Conservation (phyloP, 2,329 filamentous ascomycete species). For the Trichophyton benhamiae region DNA sequence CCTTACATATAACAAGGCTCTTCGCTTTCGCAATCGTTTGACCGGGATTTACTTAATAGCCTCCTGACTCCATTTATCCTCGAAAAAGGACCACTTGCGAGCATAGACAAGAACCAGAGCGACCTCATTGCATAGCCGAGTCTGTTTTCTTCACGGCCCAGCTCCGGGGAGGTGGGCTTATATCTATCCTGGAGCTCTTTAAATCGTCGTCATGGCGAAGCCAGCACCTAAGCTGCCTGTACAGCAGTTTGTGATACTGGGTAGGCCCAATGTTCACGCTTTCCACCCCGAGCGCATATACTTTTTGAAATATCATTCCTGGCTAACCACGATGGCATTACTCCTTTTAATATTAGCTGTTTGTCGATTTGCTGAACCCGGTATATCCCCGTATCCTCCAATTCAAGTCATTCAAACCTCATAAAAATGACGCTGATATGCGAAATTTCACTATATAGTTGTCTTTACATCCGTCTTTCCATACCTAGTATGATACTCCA, state of each 20-base stretch:
- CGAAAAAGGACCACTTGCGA: background rate
- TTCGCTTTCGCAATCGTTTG: background rate
- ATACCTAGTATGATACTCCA: slow-evolving; percentile 31
- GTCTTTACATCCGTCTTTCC: slow-evolving; percentile 60
- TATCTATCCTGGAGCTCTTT: background rate
- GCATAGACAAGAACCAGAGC: too few species aligned
- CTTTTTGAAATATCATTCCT: slow-evolving; percentile 18
- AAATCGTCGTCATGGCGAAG: background rate
- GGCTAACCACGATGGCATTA: slow-evolving; percentile 4
- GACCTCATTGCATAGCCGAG: background rate
- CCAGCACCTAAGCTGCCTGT: slow-evolving; percentile 52
- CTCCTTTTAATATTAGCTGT: slow-evolving; percentile 43
- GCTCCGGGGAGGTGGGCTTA: background rate
- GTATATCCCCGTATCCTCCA: slow-evolving; percentile 31
- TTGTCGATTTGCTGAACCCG: slow-evolving; percentile 65
- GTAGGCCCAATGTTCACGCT: slow-evolving; percentile 35
- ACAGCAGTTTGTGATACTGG: slow-evolving; percentile 65
- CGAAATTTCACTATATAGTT: slow-evolving; percentile 18
- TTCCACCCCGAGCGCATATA: background rate
- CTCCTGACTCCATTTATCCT: background rate
- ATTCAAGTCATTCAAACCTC: slow-evolving; percentile 1
- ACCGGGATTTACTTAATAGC: background rate
- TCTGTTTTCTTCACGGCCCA: background rate
- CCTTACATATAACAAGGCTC: background rate
- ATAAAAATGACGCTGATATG: slow-evolving; percentile 8